Conservation (phyloP, 2,329 filamentous ascomycete species). For the Fusarium sp. region DNA sequence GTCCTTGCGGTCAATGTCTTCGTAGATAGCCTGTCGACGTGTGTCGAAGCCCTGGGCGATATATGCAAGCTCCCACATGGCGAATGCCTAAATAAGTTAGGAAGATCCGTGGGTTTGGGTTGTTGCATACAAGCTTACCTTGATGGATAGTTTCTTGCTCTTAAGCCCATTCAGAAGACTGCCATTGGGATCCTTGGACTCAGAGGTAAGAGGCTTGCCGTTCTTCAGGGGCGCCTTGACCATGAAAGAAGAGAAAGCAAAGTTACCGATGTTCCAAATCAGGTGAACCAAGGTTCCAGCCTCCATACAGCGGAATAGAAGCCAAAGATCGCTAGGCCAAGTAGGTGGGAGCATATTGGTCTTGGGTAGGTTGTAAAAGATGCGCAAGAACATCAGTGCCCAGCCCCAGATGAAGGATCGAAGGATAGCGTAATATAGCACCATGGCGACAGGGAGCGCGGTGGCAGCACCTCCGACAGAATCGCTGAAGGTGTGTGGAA, state of each 20-base stretch:
- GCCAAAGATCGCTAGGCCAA: slow-evolving; percentile 67
- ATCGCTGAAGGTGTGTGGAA: slow-evolving; percentile 54
- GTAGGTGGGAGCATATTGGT: slow-evolving; percentile 71
- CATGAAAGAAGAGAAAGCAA: slow-evolving; percentile 83
- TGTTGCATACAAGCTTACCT: slow-evolving; percentile 58
- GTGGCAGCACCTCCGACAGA: slow-evolving; percentile 55
- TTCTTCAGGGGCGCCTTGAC: slow-evolving; percentile 85
- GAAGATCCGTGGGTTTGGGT: neutral
- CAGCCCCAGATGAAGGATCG: slow-evolving; percentile 74
- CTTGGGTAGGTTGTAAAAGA: slow-evolving; percentile 80
- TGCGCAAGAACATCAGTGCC: slow-evolving; percentile 75
- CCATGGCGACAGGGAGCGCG: slow-evolving; percentile 58
- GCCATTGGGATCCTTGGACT: slow-evolving; percentile 91
- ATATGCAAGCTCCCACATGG: slow-evolving; percentile 88
- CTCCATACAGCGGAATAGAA: slow-evolving; percentile 66
- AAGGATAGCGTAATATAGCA: slow-evolving; percentile 72
- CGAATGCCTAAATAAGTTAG: slow-evolving; percentile 71
- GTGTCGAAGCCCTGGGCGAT: slow-evolving; percentile 80
- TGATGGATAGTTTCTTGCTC: slow-evolving; percentile 81
- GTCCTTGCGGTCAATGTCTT: slow-evolving; percentile 84
- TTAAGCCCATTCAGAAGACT: slow-evolving; percentile 86
- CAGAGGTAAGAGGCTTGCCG: slow-evolving; percentile 81
- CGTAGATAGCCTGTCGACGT: slow-evolving; percentile 84
- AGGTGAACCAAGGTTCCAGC: slow-evolving; percentile 75
- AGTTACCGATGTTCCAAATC: slow-evolving; percentile 82